Base-by-base conservation (phyloP, 2,329 filamentous ascomycete species). In the Grosmannia penicillata region DNA sequence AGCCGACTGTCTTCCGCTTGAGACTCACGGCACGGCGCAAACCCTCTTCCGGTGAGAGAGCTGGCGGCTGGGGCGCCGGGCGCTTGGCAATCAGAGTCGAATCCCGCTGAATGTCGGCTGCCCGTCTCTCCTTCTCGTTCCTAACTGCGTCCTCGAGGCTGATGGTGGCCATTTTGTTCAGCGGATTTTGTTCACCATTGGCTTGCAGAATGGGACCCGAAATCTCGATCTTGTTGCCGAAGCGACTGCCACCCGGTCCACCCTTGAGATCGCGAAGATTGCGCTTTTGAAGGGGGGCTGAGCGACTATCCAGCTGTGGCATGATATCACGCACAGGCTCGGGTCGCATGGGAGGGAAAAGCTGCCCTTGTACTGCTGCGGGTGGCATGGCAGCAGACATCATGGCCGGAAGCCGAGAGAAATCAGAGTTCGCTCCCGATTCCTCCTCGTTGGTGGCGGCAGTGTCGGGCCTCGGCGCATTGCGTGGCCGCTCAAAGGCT, bases 71-170 rank as follows among this genome's bases (percentile, higher is more conserved):
- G 15, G 59, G 57, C 21, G 58, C 57, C 4, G 56, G 54, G 3
- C 58, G 57, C 27, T 53, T 49, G 17, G 56, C 55, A 26, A 57
- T 49, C 4, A 58, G 47, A 27, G 48, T 52, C 4, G 58, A 54
- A 1, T 51, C 49, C 14, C 51, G 46, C 14, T 52, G 51, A 38
- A 51, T 39, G 4, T 50, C 45, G 22, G 55, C 54, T 6, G 54
- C 59, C 14, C 65, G 56, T 35, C 62, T 58, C 37, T 65, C 57
- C 42, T 51, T 61, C 31, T 74, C 67, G 13, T 62, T 60, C 42
- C 48, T 56, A 1, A 59, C 63, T 3, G 70, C 69, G 2, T 63
- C 64, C 9, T 59, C 57, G 25, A 74, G 54, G 38, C 68, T 68
- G 23, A 72, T 55, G 1, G 66, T 71, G 6, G 60, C 49, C 15